Percentiles rank a stretch among this genome's conserved stretches.
Evolutionary conservation across 2,329 filamentous ascomycete genomes (phyloP).

Genomic region (Elsinoe fawcettii): DNA sequence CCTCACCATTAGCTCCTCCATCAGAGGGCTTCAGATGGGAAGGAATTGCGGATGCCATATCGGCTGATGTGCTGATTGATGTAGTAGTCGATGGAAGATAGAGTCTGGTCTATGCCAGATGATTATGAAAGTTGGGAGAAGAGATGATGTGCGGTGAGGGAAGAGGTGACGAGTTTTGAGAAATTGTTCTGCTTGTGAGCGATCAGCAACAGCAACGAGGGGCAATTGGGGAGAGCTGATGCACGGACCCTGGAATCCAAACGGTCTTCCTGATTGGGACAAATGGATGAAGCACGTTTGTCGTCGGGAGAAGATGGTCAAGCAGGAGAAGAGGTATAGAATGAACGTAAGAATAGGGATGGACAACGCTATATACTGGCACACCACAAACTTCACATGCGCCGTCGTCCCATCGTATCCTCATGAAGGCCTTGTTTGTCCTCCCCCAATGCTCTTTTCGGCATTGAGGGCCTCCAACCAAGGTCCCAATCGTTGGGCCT

Average conservation of each 20-base stretch:
- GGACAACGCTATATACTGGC: not conserved
- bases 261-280: slow-evolving; percentile 13
- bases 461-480: not conserved
- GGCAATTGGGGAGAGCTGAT: slow-evolving; percentile 1
- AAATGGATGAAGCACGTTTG: slow-evolving; percentile 3
- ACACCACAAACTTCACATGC: no score
- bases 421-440: not conserved
- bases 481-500: not conserved
- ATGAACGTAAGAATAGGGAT: not conserved
- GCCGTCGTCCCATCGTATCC: not conserved
- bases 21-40: slow-evolving; percentile 67
- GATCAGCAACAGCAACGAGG: slow-evolving; percentile 10
- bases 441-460: slow-evolving; percentile 6
- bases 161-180: slow-evolving; percentile 3
- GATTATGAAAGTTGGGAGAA: not conserved
- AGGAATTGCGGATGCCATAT: slow-evolving; percentile 68
- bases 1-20: slow-evolving; percentile 30
- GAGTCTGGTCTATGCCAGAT: slow-evolving; percentile 9
- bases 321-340: not conserved
- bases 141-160: slow-evolving; percentile 4
- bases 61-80: slow-evolving; percentile 54
- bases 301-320: not conserved
- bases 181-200: not conserved
- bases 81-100: slow-evolving; percentile 14
- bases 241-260: slow-evolving; percentile 1